Conservation (phyloP, 169 alveolate species). For the Eimeria zaria region DNA sequence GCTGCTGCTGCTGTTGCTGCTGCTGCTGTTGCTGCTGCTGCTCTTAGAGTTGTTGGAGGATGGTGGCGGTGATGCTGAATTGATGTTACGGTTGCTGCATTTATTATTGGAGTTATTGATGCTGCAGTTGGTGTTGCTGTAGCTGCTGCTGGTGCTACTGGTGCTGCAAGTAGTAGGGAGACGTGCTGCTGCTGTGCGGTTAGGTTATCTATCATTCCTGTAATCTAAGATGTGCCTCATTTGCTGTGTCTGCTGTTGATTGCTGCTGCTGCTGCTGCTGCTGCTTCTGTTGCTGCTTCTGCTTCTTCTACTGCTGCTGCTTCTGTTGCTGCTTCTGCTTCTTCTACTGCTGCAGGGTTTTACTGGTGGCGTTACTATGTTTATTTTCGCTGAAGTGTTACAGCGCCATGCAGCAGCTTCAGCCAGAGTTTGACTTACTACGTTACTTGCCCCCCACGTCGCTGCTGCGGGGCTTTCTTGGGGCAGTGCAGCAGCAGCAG, state of each 20-base stretch:
- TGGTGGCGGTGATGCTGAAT: no score
- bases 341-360: constrained; percentile 55
- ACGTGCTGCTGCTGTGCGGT: no score
- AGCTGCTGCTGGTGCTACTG: not conserved
- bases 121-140: constrained; percentile 12
- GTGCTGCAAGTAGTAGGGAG: no score
- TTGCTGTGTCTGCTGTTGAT: not conserved
- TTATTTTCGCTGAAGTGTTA: constrained; percentile 8
- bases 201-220: no score
- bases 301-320: constrained; percentile 14
- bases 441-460: constrained; percentile 26
- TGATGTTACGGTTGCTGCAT: no score
- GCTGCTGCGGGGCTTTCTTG: constrained; percentile 9
- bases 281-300: constrained; percentile 38
- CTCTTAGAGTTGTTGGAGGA: no score
- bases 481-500: constrained; percentile 64
- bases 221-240: no score
- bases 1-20: constrained; percentile 21
- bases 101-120: no score
- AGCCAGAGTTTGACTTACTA: constrained; percentile 30
- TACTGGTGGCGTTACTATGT: not conserved
- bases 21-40: constrained; percentile 14
- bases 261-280: constrained; percentile 23
- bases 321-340: constrained; percentile 43
- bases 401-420: constrained; percentile 34